Base-by-base conservation (phyloP, 73 alveolate species). In the Tetrahymena borealis region DNA sequence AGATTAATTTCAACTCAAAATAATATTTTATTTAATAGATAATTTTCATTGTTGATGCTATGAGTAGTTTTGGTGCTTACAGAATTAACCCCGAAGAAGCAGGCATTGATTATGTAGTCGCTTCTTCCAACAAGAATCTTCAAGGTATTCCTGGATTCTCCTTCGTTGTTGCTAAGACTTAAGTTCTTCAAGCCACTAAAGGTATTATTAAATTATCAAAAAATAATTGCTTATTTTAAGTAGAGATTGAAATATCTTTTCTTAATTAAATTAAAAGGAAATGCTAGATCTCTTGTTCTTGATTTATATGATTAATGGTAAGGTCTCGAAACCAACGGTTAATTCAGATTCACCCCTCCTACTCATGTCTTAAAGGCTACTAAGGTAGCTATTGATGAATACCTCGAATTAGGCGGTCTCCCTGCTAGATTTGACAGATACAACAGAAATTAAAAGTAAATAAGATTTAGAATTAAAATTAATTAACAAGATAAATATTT, bases 321-420 rank as follows among this genome's bases (percentile, higher is more conserved):
- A 36, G 91, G 90, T 33, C 90, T 95, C 42, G 38, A 42, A 33
- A 95, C 95, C 78, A 93, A 94, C 7, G 91, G 91, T 24, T 79
- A 95, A 90, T 95, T 95, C 90, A 95, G 98, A 92, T 95, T 95
- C 78, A 95, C 97, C 3, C 97, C 98, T 15, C 98, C 97, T 5
- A 95, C 97, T 7, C 97, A 95, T 90, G 98, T 92, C 11, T 90
- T 95, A 38, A 90, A 91, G 78, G 95, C 97, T n/a, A 95, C 95
- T 33, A 78, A 95, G 77, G 79, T 39, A 20, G 98, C 97, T 15
- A 93, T 95, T 32, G 79, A 60, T 24, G 98, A 95, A 38, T 92
- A 90, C 90, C 94, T 95, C 32, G 92, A 92, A 15, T 96, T 95
- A 95, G 96, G 97, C n/a, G 95, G 97, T 40, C 78, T 92, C 4